Conservation (phyloP, 2,329 filamentous ascomycete species). For the Colletotrichum agaves region DNA sequence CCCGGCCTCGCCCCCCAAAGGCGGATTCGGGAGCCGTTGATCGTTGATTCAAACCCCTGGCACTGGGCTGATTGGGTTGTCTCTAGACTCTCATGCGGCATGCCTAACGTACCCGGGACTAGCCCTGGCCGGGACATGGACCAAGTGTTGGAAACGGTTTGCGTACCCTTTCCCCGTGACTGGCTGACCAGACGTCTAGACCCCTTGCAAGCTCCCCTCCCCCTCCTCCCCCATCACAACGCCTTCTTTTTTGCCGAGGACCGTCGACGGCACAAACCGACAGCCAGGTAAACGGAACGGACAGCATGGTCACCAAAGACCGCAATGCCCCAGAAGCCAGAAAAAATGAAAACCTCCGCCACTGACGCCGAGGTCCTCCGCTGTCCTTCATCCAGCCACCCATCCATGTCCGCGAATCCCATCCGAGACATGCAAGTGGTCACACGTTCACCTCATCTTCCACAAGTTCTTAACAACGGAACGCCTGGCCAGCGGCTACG, state of each 20-base stretch:
- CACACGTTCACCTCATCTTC: constrained; percentile 6
- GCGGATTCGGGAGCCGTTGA: constrained; percentile 17
- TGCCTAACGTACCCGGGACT: constrained; percentile 5
- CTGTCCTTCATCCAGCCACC: too few relatives aligned
- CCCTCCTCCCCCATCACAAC: not conserved
- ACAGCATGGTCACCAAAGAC: too few relatives aligned
- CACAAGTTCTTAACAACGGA: constrained; percentile 4
- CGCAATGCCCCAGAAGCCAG: too few relatives aligned
- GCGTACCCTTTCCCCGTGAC: too few relatives aligned
- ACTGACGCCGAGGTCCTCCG: too few relatives aligned
- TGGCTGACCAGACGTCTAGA: too few relatives aligned
- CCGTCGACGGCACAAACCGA: not conserved
- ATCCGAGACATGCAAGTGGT: not conserved
- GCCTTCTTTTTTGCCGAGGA: not conserved
- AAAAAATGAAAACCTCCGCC: too few relatives aligned
- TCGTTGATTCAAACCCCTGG: constrained; percentile 28
- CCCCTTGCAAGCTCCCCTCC: too few relatives aligned
- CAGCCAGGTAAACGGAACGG: too few relatives aligned
- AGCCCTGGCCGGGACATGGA: not conserved
- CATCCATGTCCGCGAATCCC: too few relatives aligned
- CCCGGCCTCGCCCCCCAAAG: not conserved
- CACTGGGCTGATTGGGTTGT: constrained; percentile 8
- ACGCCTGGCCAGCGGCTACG: constrained; percentile 7
- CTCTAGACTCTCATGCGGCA: too few relatives aligned
- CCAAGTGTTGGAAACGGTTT: too few relatives aligned